These are phyloP conservation scores for Malus hybrid DNA, from an alignment of 331 rosid genomes.

Conservation along the genomic window DNA sequence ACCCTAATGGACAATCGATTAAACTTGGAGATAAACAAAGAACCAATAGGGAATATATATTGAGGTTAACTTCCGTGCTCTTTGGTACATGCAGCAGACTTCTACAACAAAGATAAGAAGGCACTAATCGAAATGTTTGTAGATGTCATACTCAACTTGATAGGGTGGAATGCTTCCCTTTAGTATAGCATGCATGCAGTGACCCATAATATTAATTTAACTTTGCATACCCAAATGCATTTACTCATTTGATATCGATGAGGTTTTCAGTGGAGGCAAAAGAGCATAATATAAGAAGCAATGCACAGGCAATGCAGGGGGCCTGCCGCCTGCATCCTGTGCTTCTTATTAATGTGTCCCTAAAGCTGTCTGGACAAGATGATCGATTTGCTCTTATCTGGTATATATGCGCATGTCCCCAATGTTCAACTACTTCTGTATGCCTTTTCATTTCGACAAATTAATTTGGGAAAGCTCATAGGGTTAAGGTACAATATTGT, in stretches of 20 bases:
- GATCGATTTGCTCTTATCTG: background rate
- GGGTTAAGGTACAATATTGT: background rate
- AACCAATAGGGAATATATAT: background rate
- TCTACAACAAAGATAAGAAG: background rate
- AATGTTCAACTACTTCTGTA: background rate
- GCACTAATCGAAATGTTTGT: slow-evolving; percentile 16
- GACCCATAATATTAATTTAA: slow-evolving; percentile 4
- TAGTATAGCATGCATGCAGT: slow-evolving; percentile 28
- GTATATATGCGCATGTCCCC: background rate
- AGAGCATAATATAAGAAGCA: background rate
- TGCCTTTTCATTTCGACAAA: background rate
- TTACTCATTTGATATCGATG: background rate
- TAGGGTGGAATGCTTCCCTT: slow-evolving; percentile 60
- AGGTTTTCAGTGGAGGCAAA: slow-evolving; percentile 18
- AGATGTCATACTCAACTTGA: slow-evolving; percentile 10
- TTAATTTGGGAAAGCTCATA: background rate
- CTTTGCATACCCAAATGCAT: background rate
- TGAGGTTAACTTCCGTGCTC: background rate
- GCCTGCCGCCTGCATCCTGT: background rate
- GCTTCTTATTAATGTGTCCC: background rate
- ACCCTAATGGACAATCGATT: background rate
- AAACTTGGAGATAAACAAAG: background rate
- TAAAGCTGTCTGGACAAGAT: background rate
- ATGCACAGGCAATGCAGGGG: background rate
- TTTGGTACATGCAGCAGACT: background rate